Evolutionary conservation across 257 asterid species (phyloP).

Genomic region (Petunia secreta): DNA sequence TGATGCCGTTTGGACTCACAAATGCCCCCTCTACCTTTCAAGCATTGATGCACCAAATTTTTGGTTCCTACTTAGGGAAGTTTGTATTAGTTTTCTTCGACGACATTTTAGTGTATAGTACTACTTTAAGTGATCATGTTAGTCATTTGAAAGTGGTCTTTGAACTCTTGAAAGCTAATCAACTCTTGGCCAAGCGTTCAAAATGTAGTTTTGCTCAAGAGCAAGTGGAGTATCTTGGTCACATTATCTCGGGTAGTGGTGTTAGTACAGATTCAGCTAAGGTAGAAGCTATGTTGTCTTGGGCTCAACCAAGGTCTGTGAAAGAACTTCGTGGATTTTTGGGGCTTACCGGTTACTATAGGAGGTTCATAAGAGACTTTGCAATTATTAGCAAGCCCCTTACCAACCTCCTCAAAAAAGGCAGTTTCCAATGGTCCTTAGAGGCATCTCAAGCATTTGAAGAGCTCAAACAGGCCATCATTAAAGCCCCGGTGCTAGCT

Average conservation of each 20-base stretch:
- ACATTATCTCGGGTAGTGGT: not conserved
- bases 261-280: not conserved
- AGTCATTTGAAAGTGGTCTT: not conserved
- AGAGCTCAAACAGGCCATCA: not conserved
- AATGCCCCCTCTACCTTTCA: conserved; percentile 12
- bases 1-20: no score
- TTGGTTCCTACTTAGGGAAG: not conserved
- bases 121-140: not conserved
- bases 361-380: not conserved
- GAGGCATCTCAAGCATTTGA: not conserved
- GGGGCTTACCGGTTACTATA: not conserved
- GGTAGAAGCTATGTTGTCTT: not conserved
- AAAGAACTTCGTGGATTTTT: not conserved
- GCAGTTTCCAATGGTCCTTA: not conserved
- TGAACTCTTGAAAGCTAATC: no score
- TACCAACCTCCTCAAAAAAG: not conserved
- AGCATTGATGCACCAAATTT: not conserved
- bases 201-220: no score
- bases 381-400: not conserved
- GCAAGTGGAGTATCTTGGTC: not conserved
- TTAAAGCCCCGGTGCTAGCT: not conserved
- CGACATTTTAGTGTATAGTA: conserved; percentile 7
- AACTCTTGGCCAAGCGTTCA: no score
- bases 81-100: conserved; percentile 14
- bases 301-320: not conserved